Evolutionary conservation across 1,139 yeast species (phyloP), one percentile per base, ranked within the genome.

Genomic region (Saccharomyces hybrid): DNA sequence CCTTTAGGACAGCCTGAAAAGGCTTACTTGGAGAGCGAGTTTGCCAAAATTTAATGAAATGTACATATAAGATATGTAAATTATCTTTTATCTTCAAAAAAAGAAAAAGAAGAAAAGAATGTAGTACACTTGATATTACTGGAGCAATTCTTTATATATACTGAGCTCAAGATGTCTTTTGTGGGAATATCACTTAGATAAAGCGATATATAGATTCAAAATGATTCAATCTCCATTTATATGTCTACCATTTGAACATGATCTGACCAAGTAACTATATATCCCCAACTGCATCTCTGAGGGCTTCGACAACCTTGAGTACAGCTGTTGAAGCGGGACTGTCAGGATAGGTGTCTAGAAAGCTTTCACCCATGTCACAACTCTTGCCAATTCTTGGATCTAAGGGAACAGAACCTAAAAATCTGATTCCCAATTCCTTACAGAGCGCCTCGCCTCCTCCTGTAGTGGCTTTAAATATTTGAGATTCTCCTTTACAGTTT

Each of bases 381-480:
- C 93, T 79, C 62, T 77, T 79, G 1, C 98, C 98, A 16, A 95
- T 90, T 57, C 98, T 77, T n/a, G 99, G 99, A 72, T 95, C 99
- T 52, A 95, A 76, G 0, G 99, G 99, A 1, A 95, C 97, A 11
- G 88, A 79, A 1, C 99, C 99, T 54, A 95, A 75, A 64, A 85
- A 93, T 23, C 86, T 85, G 27, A 95, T 79, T 8, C 76, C 77
- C 68, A 87, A 72, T 56, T 93, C 99, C 62, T 84, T 73, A 55
- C 98, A 95, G 54, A 95, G 74, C 42, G 84, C 82, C 62, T 81
- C 78, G 6, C 98, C 99, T 19, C 99, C 99, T n/a, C 99, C 99
- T 0, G 99, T 95, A 3, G 98, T 93, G 34, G 98, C 89, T 60
- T 86, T 86, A 72, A 95, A 95, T 11, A 95, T 91, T 64, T 86